A percentile compares a stretch with the other conserved stretches of the same genome.
Conservation (phyloP, 345 rosid species). For the Euphorbia tirucalli region DNA sequence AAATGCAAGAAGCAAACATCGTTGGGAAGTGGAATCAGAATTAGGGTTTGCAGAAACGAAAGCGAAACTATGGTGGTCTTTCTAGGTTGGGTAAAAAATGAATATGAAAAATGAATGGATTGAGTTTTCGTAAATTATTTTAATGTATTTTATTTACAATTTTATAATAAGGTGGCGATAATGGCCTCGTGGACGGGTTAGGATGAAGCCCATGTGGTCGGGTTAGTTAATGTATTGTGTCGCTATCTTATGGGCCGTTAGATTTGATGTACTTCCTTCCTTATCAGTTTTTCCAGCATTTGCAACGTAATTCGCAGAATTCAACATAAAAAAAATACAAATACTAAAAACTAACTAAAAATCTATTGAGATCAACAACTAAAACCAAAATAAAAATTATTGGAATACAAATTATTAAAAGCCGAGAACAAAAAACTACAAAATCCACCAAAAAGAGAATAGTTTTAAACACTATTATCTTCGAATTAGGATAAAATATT, state of each 20-base stretch:
- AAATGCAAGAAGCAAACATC: background rate
- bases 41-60: conserved; percentile 10
- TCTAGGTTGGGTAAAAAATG: background rate
- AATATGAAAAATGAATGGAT: background rate
- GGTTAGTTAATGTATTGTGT: background rate
- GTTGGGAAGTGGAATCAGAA: background rate
- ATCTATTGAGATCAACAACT: too few species aligned
- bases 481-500: too few species aligned
- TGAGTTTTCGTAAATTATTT: background rate
- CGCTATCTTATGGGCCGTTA: background rate
- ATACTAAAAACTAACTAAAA: too few species aligned
- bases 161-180: background rate
- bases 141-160: background rate
- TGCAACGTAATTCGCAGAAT: too few species aligned
- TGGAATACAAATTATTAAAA: too few species aligned
- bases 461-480: too few species aligned
- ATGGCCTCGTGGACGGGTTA: background rate
- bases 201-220: background rate
- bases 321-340: too few species aligned
- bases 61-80: too few species aligned
- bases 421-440: too few species aligned
- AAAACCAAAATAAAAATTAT: too few species aligned
- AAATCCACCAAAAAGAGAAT: too few species aligned
- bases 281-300: background rate
- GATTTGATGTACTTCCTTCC: background rate